Conservation (phyloP, 2,329 filamentous ascomycete genomes). For the Paramyrothecium sp. region DNA sequence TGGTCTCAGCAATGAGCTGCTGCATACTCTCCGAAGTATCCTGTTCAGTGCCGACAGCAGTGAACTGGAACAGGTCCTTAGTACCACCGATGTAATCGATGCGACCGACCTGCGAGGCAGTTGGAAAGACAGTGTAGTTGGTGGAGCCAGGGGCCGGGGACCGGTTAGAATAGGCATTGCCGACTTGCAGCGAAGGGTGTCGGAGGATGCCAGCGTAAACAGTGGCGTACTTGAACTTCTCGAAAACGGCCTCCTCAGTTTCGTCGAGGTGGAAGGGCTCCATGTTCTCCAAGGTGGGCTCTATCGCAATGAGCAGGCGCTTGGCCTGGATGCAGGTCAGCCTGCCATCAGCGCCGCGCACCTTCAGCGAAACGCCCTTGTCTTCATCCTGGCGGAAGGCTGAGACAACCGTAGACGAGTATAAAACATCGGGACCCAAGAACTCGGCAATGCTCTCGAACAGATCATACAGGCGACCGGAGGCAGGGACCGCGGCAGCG, state of each 20-base stretch:
- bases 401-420: conserved; percentile 26
- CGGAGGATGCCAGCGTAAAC: conserved; percentile 21
- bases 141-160: conserved; percentile 11
- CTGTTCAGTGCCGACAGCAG: conserved; percentile 18
- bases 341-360: conserved; percentile 4
- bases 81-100: conserved; percentile 23
- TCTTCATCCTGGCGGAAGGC: conserved; percentile 8
- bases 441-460: conserved; percentile 30
- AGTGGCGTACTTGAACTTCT: conserved; percentile 13
- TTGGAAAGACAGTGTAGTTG: conserved; percentile 22
- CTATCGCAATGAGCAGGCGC: conserved; percentile 18
- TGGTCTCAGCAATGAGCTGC: conserved; percentile 15
- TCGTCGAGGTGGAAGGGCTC: conserved; percentile 13
- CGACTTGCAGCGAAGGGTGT: conserved; percentile 18
- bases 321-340: conserved; percentile 17
- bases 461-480: conserved; percentile 24
- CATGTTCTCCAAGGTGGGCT: conserved; percentile 18
- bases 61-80: conserved; percentile 22
- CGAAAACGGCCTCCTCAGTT: conserved; percentile 15
- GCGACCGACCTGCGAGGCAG: conserved; percentile 15
- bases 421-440: conserved; percentile 34
- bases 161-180: conserved; percentile 16
- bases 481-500: conserved; percentile 13
- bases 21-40: conserved; percentile 14
- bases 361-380: conserved; percentile 11